These are phyloP conservation scores for Nemania abortiva DNA, from an alignment of 2,329 filamentous ascomycete genomes.

Conservation along the genomic window DNA sequence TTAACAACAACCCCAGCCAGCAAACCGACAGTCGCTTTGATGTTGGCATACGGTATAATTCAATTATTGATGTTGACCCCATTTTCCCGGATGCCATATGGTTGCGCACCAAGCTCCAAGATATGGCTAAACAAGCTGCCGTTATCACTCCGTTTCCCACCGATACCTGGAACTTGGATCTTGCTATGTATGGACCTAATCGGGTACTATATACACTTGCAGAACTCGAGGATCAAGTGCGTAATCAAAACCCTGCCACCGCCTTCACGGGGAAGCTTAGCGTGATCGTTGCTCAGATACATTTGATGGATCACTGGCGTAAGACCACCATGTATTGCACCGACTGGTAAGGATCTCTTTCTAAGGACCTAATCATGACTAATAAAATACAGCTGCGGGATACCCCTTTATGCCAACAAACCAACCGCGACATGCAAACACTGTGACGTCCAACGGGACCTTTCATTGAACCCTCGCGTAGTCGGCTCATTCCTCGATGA, in stretches of 20 bases:
- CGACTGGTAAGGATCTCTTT: constrained; percentile 54
- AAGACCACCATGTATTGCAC: constrained; percentile 55
- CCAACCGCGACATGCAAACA: constrained; percentile 54
- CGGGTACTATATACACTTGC: constrained; percentile 57
- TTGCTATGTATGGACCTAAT: constrained; percentile 50
- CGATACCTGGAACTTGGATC: constrained; percentile 54
- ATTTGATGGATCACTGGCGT: constrained; percentile 49
- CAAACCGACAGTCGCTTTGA: constrained; percentile 31
- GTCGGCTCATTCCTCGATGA: constrained; percentile 63
- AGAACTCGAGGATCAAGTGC: constrained; percentile 58
- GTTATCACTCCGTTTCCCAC: constrained; percentile 63
- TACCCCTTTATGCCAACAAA: constrained; percentile 66
- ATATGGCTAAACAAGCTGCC: constrained; percentile 62
- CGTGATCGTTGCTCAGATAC: constrained; percentile 51
- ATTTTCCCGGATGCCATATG: constrained; percentile 64
- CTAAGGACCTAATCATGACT: constrained; percentile 8
- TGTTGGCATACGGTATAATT: constrained; percentile 54
- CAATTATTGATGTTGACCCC: constrained; percentile 69
- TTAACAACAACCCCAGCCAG: constrained; percentile 9
- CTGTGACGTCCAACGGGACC: constrained; percentile 49
- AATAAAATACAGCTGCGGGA: constrained; percentile 59
- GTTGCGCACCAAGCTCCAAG: constrained; percentile 62
- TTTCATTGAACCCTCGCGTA: constrained; percentile 57
- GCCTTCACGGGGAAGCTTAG: constrained; percentile 58
- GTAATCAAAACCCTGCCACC: constrained; percentile 46